A percentile compares a stretch with the other conserved stretches of the same genome.
phyloP scores from a whole-genome alignment of 2,329 filamentous ascomycete genomes.

The Alternaria triticina region DNA sequence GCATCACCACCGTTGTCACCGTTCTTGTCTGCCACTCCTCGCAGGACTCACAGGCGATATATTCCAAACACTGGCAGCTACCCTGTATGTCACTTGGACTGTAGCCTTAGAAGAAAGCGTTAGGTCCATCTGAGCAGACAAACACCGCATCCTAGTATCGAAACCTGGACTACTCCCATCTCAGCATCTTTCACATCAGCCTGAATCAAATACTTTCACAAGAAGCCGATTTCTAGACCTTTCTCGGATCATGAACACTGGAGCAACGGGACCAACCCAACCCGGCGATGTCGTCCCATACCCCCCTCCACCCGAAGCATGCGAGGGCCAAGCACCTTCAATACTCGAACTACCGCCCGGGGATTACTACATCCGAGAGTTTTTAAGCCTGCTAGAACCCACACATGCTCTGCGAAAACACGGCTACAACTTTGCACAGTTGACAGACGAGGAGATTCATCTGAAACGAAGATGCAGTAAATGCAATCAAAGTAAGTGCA shows the following conservation, averaged over 20 bases:
- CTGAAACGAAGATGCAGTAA: conserved; percentile 15
- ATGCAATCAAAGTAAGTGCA: conserved; percentile 16
- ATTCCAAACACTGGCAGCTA: neutral
- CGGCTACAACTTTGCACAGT: conserved; percentile 10
- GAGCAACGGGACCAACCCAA: neutral
- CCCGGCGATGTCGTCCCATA: neutral
- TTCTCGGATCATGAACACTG: neutral
- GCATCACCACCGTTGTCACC: neutral
- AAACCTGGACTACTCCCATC: neutral
- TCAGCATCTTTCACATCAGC: neutral
- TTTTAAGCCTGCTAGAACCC: conserved; percentile 5
- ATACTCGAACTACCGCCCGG: neutral
- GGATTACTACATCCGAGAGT: neutral
- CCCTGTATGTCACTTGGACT: neutral
- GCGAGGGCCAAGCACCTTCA: neutral
- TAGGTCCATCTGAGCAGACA: neutral
- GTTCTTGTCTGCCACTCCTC: neutral
- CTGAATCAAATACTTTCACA: neutral
- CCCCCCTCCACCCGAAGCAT: neutral
- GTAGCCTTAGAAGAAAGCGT: neutral
- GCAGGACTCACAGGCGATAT: neutral
- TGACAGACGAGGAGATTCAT: conserved; percentile 15
- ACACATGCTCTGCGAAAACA: conserved; percentile 5
- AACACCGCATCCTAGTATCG: neutral
- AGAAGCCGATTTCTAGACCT: neutral